phyloP scores from a whole-genome alignment of 192 early-diverging fungal species.

The Diversispora epigaea region DNA sequence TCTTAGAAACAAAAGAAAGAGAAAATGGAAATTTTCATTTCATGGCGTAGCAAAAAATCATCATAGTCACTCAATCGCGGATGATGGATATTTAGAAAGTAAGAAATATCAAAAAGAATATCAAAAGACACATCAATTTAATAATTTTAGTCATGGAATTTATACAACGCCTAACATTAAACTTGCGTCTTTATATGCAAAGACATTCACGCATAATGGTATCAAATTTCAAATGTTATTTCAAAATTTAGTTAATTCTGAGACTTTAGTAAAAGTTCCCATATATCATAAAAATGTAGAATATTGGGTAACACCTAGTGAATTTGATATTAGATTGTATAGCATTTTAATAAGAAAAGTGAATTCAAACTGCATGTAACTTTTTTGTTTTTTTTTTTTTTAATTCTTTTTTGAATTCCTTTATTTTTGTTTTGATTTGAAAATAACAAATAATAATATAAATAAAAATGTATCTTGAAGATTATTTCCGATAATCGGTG shows the following conservation, averaged over 20 bases:
- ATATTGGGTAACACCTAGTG: constrained; percentile 5
- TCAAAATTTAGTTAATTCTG: constrained; percentile 9
- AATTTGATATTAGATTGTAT: background rate
- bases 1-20: background rate
- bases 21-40: background rate
- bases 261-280: background rate
- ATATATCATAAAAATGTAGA: background rate
- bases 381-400: too few relatives aligned
- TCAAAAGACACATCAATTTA: too few relatives aligned
- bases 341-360: background rate
- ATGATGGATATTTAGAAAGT: background rate
- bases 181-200: background rate
- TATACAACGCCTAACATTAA: background rate
- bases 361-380: too few relatives aligned
- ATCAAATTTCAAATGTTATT: background rate
- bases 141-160: constrained; percentile 18
- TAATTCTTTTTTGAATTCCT: too few relatives aligned
- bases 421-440: too few relatives aligned
- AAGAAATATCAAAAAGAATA: background rate
- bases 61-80: background rate
- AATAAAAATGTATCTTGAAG: too few relatives aligned
- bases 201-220: constrained; percentile 2
- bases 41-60: background rate
- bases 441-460: too few relatives aligned
- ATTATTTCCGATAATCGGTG: too few relatives aligned